Conservation (phyloP, 192 early-diverging fungal species). For the Powellomyces hirtus region DNA sequence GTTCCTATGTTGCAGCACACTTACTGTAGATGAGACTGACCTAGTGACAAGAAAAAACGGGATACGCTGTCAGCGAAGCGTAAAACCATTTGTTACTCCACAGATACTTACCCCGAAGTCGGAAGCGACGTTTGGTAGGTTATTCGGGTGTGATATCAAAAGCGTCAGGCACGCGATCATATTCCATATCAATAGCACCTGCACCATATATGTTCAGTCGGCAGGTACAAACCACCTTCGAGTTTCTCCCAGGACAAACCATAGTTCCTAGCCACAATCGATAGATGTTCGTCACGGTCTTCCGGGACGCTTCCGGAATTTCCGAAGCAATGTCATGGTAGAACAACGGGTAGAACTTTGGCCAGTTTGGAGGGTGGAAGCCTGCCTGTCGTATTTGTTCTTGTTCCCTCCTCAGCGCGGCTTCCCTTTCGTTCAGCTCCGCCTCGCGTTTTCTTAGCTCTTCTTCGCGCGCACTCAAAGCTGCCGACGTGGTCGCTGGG, state of each 20-base stretch:
- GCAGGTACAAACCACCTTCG: too few relatives aligned
- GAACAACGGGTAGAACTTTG: constrained; percentile 79
- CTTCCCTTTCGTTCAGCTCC: constrained; percentile 74
- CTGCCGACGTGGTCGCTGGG: neutral
- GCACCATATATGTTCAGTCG: neutral
- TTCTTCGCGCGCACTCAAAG: constrained; percentile 56
- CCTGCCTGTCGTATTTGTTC: constrained; percentile 55
- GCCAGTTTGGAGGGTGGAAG: constrained; percentile 68
- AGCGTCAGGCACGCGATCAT: constrained; percentile 75
- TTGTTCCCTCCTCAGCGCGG: constrained; percentile 63
- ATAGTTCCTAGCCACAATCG: constrained; percentile 73
- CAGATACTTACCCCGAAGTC: constrained; percentile 71
- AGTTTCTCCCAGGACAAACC: too few relatives aligned
- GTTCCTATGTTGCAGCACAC: too few relatives aligned
- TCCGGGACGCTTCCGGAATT: constrained; percentile 57
- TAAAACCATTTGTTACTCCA: neutral
- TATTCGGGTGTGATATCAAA: constrained; percentile 61
- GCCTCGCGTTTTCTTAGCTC: constrained; percentile 72
- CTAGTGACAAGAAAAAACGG: too few relatives aligned
- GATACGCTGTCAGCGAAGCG: too few relatives aligned
- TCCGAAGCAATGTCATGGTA: constrained; percentile 70
- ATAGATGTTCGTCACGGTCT: constrained; percentile 64
- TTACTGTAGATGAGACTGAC: neutral
- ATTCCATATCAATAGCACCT: constrained; percentile 73
- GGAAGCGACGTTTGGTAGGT: constrained; percentile 66